These are phyloP conservation scores for Fragaria iinumae DNA, from an alignment of 306 rosid species.

Conservation along the genomic window DNA sequence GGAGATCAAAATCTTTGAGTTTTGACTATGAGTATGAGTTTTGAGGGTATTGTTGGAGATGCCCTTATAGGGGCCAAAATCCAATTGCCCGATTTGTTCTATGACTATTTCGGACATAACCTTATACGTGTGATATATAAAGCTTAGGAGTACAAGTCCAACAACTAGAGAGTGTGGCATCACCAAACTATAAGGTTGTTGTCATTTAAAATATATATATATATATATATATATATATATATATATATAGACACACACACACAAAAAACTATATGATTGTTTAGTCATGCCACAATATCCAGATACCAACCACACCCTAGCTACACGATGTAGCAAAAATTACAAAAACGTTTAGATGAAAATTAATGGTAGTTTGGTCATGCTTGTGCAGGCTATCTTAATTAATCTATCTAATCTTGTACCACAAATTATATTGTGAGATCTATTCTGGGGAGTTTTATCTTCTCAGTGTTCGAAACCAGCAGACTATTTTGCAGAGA, in stretches of 20 bases:
- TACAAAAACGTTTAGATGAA: background rate
- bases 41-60: too few relatives aligned
- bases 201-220: background rate
- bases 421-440: too few relatives aligned
- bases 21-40: too few relatives aligned
- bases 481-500: too few relatives aligned
- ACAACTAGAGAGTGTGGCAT: background rate
- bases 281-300: background rate
- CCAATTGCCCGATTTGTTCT: background rate
- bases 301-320: background rate
- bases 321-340: background rate
- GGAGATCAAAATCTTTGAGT: too few relatives aligned
- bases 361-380: background rate
- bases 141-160: background rate
- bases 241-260: too few relatives aligned
- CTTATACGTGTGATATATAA: background rate
- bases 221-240: too few relatives aligned
- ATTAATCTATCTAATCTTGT: background rate
- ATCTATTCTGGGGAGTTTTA: too few relatives aligned
- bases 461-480: too few relatives aligned
- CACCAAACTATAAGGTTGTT: conserved; percentile 1
- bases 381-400: background rate
- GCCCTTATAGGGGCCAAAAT: background rate
- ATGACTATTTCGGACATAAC: background rate
- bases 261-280: background rate